These are phyloP conservation scores for Elasticomyces elasticus DNA, from an alignment of 495 filamentous ascomycete species.

Conservation along the genomic window DNA sequence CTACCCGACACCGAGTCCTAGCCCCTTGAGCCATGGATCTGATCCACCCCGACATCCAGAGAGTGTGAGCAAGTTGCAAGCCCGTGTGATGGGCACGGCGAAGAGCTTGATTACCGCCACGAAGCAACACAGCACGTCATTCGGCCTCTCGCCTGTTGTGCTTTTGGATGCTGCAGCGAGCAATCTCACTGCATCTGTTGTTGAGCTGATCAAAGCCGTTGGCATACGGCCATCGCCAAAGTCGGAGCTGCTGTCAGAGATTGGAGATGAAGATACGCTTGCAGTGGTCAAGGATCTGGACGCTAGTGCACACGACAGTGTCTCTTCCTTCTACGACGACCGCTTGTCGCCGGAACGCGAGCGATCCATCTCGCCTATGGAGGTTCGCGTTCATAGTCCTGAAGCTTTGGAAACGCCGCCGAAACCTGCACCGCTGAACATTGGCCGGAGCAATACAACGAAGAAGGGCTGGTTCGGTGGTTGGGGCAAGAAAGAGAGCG, in stretches of 20 bases:
- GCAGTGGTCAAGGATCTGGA: not conserved
- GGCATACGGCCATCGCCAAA: conserved; percentile 70
- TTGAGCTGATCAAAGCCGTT: conserved; percentile 72
- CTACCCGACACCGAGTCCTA: conserved; percentile 23
- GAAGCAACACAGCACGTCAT: conserved; percentile 74
- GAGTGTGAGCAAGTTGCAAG: conserved; percentile 56
- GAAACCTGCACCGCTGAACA: conserved; percentile 1
- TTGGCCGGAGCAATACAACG: conserved; percentile 10
- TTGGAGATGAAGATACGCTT: conserved; percentile 5
- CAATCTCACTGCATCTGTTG: conserved; percentile 72
- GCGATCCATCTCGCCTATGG: not conserved
- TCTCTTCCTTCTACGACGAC: conserved; percentile 19
- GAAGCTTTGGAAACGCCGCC: not conserved
- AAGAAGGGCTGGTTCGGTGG: conserved; percentile 21
- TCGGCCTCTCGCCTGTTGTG: conserved; percentile 86
- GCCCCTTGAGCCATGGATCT: conserved; percentile 1
- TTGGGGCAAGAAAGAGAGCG: conserved; percentile 15
- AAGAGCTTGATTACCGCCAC: conserved; percentile 93
- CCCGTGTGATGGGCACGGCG: conserved; percentile 73
- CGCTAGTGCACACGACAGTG: conserved; percentile 1
- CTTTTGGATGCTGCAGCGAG: conserved; percentile 91
- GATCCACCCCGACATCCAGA: conserved; percentile 39
- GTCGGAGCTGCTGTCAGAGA: conserved; percentile 5
- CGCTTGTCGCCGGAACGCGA: not conserved
- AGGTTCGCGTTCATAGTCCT: not conserved